Base-by-base conservation (phyloP, 225 moss, liverwort and hornwort species). In the Asterella californica region DNA sequence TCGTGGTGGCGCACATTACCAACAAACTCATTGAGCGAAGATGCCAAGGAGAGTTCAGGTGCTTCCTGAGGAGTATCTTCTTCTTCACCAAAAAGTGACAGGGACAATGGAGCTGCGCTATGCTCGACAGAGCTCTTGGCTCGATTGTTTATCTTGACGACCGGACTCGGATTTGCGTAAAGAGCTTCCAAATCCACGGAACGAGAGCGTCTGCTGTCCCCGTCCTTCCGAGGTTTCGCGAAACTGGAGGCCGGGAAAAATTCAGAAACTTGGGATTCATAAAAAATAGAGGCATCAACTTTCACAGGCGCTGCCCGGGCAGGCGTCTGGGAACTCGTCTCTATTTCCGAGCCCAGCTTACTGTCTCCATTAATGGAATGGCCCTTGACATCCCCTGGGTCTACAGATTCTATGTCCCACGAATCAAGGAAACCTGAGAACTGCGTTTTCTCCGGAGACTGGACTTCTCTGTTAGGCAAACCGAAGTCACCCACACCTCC, bases 31-130 rank as follows among this genome's bases (percentile, higher is more conserved):
- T 37, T 79, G 52, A 79, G 53, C 19, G 50, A 50, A 46, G 60
- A 78, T 21, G 17, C 63, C 77, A 48, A 57, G 54, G 77, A 46
- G 10, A 63, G 62, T 22, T 66, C 66, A 19, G 66, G 52, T 36
- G 69, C 33, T 42, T 69, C 69, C 27, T 21, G 15, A 15, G 79
- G 49, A 37, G 60, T 21, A 70, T 79, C 79, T 6, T 79, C 79
- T 33, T 80, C 80, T 34, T 80, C 80, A 30, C 80, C 80, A 63
- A 80, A 80, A 10, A 80, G 24, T 9, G 80, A 80, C 10, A 80
- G 61, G 6, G 80, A 63, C 27, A 80, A 32, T 27, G 80, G 80
- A 17, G 61, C 72, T 17, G 73, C 61, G 11, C 62, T 73, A 15
- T 73, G 37, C 80, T 80, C 80, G 30, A 80, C 62, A 46, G 22